These are phyloP conservation scores for Anthracocystis setariae DNA, from an alignment of 1,284 basidiomycete species.

Conservation along the genomic window DNA sequence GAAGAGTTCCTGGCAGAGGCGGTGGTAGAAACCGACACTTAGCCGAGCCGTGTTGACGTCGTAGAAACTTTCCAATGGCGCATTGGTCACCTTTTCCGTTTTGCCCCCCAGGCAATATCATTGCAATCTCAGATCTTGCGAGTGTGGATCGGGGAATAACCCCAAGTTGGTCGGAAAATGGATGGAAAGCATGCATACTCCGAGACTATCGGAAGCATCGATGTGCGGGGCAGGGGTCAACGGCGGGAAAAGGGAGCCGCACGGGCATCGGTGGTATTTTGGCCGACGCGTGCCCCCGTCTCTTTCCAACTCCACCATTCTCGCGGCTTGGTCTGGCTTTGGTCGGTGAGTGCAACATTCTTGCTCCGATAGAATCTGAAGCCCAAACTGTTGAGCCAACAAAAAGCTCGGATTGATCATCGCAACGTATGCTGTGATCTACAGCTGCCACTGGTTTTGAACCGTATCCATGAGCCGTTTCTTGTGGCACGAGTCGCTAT, in stretches of 20 bases:
- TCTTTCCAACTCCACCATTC: background rate
- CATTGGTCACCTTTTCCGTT: constrained; percentile 19
- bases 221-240: background rate
- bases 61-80: constrained; percentile 16
- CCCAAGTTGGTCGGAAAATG: too few species aligned
- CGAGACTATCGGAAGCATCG: too few species aligned
- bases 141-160: background rate
- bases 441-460: too few species aligned
- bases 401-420: too few species aligned
- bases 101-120: background rate
- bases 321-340: background rate
- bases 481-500: too few species aligned
- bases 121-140: background rate
- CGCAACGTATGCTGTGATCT: too few species aligned
- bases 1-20: background rate
- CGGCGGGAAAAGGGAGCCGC: too few species aligned
- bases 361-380: too few species aligned
- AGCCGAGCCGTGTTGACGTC: constrained; percentile 15
- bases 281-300: constrained; percentile 20
- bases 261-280: constrained; percentile 23
- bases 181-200: too few species aligned
- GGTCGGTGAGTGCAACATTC: too few species aligned
- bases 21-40: background rate
- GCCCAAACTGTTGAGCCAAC: too few species aligned
- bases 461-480: too few species aligned